phyloP scores from a whole-genome alignment of 176 grass and related monocot species.

The Melocanna baccifera region DNA sequence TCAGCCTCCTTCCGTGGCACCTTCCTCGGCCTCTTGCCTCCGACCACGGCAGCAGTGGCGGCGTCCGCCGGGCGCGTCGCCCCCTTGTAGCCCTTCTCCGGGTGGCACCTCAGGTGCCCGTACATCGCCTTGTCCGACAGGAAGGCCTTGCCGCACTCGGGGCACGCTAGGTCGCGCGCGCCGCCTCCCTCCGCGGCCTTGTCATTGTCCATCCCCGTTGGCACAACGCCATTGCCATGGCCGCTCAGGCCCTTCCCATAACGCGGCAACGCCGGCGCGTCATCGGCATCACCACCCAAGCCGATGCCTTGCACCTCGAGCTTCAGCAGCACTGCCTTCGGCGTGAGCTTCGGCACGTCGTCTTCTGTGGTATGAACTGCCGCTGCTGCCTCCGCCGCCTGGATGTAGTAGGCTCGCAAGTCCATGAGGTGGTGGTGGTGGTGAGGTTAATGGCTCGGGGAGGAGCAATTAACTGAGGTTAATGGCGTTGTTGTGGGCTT shows the following conservation, averaged over 20 bases:
- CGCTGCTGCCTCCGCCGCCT: background rate
- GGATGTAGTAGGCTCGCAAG: background rate
- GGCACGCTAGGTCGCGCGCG: constrained; percentile 12
- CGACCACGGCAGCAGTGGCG: background rate
- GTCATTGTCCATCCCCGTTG: background rate
- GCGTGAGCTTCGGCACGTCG: background rate
- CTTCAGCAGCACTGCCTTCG: background rate
- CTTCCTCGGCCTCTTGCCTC: constrained; percentile 2
- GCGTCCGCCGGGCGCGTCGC: constrained; percentile 3
- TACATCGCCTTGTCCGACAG: constrained; percentile 42
- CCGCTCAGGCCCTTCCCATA: background rate
- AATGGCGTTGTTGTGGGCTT: constrained; percentile 6
- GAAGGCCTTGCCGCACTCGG: constrained; percentile 50
- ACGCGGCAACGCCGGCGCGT: background rate
- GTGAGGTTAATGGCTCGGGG: constrained; percentile 1
- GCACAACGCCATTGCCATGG: background rate
- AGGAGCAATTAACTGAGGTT: background rate
- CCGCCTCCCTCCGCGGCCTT: background rate
- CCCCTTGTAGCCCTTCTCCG: constrained; percentile 31
- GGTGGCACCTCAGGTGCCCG: constrained; percentile 53
- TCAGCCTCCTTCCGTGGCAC: background rate
- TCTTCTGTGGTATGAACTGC: background rate
- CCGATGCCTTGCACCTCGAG: background rate
- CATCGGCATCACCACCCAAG: background rate
- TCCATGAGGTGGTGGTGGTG: constrained; percentile 26